Evolutionary conservation across 768 basidiomycete genomes (phyloP).

Genomic region (Boletellus emodensis): DNA sequence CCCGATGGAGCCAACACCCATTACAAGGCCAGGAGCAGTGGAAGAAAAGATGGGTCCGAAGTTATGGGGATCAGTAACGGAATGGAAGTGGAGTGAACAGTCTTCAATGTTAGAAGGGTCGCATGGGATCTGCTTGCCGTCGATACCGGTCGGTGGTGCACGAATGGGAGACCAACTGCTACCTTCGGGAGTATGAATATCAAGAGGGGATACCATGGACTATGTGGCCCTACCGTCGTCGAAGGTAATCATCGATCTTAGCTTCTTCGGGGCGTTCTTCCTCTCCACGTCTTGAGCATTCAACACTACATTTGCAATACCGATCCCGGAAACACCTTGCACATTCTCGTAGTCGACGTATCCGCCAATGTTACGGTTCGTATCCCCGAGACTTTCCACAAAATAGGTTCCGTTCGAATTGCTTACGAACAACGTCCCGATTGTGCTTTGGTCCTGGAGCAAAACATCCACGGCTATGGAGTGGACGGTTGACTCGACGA

Average conservation of each 20-base stretch:
- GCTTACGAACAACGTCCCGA: conserved; percentile 93
- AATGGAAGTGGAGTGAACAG: conserved; percentile 90
- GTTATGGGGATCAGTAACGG: conserved; percentile 90
- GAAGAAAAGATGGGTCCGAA: conserved; percentile 93
- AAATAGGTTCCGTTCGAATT: conserved; percentile 97
- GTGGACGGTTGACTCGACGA: conserved; percentile 91
- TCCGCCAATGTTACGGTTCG: conserved; percentile 84
- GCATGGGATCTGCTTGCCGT: conserved; percentile 64
- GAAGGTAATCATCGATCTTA: conserved; percentile 82
- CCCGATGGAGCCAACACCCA: conserved; percentile 95
- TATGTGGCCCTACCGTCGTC: conserved; percentile 61
- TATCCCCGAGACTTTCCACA: conserved; percentile 84
- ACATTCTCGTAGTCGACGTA: conserved; percentile 92
- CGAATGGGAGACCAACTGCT: conserved; percentile 74
- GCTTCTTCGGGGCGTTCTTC: conserved; percentile 60
- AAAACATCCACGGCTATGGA: conserved; percentile 95
- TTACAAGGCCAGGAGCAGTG: conserved; percentile 88
- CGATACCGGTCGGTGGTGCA: conserved; percentile 52
- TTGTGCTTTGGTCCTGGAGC: conserved; percentile 53
- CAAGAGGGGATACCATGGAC: not conserved
- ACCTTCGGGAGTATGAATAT: conserved; percentile 31
- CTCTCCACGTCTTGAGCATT: conserved; percentile 84
- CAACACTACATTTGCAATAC: conserved; percentile 80
- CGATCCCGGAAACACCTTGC: conserved; percentile 85
- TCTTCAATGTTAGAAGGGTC: conserved; percentile 47